Base-by-base conservation (phyloP, 129 eudicot species). In the Artemisia tridentata region DNA sequence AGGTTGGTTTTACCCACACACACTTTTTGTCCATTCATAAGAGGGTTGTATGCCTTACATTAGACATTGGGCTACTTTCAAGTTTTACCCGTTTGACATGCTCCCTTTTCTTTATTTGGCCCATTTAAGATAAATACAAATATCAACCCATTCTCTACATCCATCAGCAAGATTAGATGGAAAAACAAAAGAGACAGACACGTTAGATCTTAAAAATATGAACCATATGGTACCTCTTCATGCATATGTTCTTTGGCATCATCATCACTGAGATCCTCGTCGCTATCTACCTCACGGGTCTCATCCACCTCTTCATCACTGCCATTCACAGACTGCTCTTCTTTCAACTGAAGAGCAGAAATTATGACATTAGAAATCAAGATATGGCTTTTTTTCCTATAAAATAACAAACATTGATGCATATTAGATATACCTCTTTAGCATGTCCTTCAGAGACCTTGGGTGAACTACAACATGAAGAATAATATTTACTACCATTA, bases 391-490 rank as follows among this genome's bases (percentile, higher is more conserved):
- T 84, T 38, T 86, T 29, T 53, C 83, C 71, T 79, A 81, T 88
- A 79, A 85, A 52, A 41, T 17, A 38, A 2, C 68, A 38, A 31
- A 38, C 9, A n/a, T 8, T 15, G 15, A 13, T 62, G 23, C 25
- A 34, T 11, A 63, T 38, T 18, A 63, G 1, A 57, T 23, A 52
- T 79, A 84, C 95, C 92, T 87, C 97, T 79, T 88, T 91, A 50
- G 91, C 85, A 73, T 82, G 89, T 73, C 89, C 91, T 52, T 88
- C 86, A 10, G 90, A 78, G 23, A 79, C 58, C 79, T 92, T 82
- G 13, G 97, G 97, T 34, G 97, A 88, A 62, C 95, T 88, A 81
- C 92, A 85, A 78, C 88, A 85, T 0, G 97, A 91, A 49, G 95
- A 88, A 65, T 72, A 69, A 77, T 82, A 68, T 46, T 64, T 85